These are phyloP conservation scores for Pichia sp. DNA, from an alignment of 1,139 yeast species.

Conservation along the genomic window DNA sequence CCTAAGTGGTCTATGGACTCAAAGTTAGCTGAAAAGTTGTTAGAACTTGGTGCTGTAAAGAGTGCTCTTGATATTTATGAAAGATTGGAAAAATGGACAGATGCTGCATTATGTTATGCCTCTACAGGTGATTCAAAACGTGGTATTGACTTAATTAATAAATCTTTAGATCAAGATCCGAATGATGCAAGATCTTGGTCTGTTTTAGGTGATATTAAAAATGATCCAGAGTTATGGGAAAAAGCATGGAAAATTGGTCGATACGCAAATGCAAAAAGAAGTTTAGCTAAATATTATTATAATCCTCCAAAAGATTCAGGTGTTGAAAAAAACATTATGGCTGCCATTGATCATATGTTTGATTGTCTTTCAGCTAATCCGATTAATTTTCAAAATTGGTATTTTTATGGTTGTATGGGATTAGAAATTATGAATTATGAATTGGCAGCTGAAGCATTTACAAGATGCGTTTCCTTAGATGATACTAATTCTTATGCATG, in stretches of 20 bases:
- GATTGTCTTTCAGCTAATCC: slow-evolving; percentile 75
- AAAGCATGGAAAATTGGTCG: slow-evolving; percentile 83
- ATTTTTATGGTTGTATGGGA: slow-evolving; percentile 86
- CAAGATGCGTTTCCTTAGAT: slow-evolving; percentile 83
- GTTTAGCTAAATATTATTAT: slow-evolving; percentile 70
- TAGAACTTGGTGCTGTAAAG: slow-evolving; percentile 77
- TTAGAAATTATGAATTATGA: slow-evolving; percentile 67
- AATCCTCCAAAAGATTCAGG: slow-evolving; percentile 57
- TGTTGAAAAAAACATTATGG: slow-evolving; percentile 42
- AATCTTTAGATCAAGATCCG: slow-evolving; percentile 52
- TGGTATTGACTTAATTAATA: slow-evolving; percentile 55
- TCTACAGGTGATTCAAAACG: slow-evolving; percentile 69
- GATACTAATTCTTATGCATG: slow-evolving; percentile 80
- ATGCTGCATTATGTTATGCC: slow-evolving; percentile 87
- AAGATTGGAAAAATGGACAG: slow-evolving; percentile 68
- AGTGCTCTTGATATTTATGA: slow-evolving; percentile 90
- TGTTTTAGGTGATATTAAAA: slow-evolving; percentile 78
- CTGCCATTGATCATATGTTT: slow-evolving; percentile 61
- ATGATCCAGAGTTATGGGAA: slow-evolving; percentile 72
- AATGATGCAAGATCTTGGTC: slow-evolving; percentile 80
- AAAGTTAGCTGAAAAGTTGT: slow-evolving; percentile 76
- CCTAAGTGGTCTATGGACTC: slow-evolving; percentile 87
- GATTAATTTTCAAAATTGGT: slow-evolving; percentile 81
- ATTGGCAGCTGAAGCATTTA: slow-evolving; percentile 86
- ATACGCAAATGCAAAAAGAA: slow-evolving; percentile 79